A percentile compares a stretch with the other conserved stretches of the same genome.
Evolutionary conservation across 176 grass and related monocot species (phyloP).

Genomic region (Oryza meyeriana): DNA sequence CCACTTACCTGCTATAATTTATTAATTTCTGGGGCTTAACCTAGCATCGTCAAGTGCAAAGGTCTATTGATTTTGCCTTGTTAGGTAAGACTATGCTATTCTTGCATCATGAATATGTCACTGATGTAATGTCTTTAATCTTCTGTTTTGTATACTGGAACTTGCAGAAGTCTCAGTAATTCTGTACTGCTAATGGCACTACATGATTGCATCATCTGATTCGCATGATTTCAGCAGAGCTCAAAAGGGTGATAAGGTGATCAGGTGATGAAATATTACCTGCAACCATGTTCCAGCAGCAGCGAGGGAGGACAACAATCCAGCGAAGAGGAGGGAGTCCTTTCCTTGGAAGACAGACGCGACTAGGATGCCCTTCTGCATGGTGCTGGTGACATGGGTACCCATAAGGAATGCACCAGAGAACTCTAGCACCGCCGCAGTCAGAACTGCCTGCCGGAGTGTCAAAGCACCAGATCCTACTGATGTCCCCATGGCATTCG

Average conservation of each 20-base stretch:
- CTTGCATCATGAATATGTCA: neutral
- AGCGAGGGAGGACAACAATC: constrained; percentile 83
- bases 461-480: constrained; percentile 94
- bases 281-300: constrained; percentile 98
- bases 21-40: neutral
- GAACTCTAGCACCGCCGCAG: constrained; percentile 87
- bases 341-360: constrained; percentile 87
- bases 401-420: constrained; percentile 96
- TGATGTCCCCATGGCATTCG: constrained; percentile 98
- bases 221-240: neutral
- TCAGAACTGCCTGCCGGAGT: constrained; percentile 85
- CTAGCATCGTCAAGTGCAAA: constrained; percentile 21
- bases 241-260: constrained; percentile 12
- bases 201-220: neutral
- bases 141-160: constrained; percentile 19
- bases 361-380: constrained; percentile 96
- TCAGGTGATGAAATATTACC: constrained; percentile 39
- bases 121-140: constrained; percentile 5
- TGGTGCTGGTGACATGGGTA: constrained; percentile 93
- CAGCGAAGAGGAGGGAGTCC: constrained; percentile 84
- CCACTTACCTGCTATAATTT: neutral
- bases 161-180: constrained; percentile 1
- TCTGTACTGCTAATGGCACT: neutral
- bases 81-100: neutral
- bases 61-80: neutral